Percentiles rank a stretch among this genome's conserved stretches.
Conservation (phyloP, 768 basidiomycete genomes). For the Austroboletus eburneus region DNA sequence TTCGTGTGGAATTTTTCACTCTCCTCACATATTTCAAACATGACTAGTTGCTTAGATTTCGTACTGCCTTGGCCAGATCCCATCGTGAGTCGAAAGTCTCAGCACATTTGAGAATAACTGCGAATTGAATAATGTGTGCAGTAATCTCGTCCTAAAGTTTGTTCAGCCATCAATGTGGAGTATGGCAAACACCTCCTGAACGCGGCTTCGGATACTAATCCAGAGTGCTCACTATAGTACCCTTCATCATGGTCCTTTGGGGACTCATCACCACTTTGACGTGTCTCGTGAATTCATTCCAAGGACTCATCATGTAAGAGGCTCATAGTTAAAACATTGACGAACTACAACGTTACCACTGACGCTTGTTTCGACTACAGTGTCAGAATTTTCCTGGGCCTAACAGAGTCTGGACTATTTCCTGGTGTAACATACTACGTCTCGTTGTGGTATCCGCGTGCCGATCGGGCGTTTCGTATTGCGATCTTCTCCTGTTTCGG, state of each 20-base stretch:
- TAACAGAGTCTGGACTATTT: conserved; percentile 43
- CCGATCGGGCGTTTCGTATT: conserved; percentile 51
- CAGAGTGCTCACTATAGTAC: conserved; percentile 28
- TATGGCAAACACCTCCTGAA: conserved; percentile 7
- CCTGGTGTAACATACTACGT: conserved; percentile 40
- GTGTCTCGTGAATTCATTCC: conserved; percentile 34
- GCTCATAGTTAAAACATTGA: background rate
- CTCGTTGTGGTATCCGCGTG: conserved; percentile 55
- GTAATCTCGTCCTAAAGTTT: conserved; percentile 37
- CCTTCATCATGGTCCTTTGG: conserved; percentile 36
- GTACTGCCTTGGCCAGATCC: conserved; percentile 37
- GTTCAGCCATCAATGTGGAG: conserved; percentile 32
- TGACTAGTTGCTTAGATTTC: conserved; percentile 21
- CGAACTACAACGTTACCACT: background rate
- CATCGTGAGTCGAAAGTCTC: conserved; percentile 36
- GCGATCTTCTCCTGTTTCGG: conserved; percentile 59
- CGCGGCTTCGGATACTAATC: conserved; percentile 2
- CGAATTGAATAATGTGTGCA: conserved; percentile 6
- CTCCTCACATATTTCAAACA: background rate
- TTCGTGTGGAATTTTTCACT: conserved; percentile 22
- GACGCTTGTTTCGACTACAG: conserved; percentile 16
- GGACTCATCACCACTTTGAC: conserved; percentile 34
- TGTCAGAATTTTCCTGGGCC: conserved; percentile 40
- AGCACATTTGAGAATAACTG: too few species aligned
- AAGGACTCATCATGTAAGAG: conserved; percentile 28